Evolutionary conservation across 2,329 filamentous ascomycete species (phyloP), one percentile per base, ranked within the genome.

Genomic region (Epichloe sp.): DNA sequence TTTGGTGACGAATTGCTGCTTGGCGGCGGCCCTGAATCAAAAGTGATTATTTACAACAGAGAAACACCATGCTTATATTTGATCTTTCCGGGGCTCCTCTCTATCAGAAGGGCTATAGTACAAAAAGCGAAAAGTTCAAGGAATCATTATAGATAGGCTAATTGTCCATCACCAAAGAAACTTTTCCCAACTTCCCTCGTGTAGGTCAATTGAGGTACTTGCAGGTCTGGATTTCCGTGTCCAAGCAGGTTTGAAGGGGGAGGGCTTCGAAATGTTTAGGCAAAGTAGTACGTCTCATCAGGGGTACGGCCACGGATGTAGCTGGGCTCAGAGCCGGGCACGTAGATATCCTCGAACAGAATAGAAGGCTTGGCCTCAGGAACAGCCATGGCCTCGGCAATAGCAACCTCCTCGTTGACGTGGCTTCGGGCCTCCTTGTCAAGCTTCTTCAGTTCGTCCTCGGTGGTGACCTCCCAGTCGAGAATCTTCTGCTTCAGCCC

Each of bases 401-500:
- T 78, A 55, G 85, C 86, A 52, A 96, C 91, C 78, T 98, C 91
- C 59, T 81, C 83, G 69, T 93, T 90, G 65, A 98, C 88, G 64
- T 83, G 77, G 67, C 72, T 76, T 66, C 90, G 85, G 17, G 93
- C 90, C 64, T 94, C 82, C 82, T 96, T 97, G 78, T 98, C 93
- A 60, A 98, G 83, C 59, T 70, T 69, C 86, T 98, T 98, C 69
- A 98, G 84, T 74, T 97, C 91, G 41, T 96, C 90, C 78, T 98
- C 93, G 55, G 78, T 82, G 60, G 83, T 83, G 59, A 98, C 85
- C 54, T 81, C 81, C 93, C 93, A 98, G 73, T 98, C 93, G 53
- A 98, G 75, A 59, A 98, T 85, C 79, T 95, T 95, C 77, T 93
- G 86, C 83, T 97, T 97, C 62, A 98, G 82, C 54, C 93, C 93